A percentile compares a stretch with the other conserved stretches of the same genome.
Evolutionary conservation across 1,139 yeast genomes (phyloP).

Genomic region (Saccharomyces hybrid): DNA sequence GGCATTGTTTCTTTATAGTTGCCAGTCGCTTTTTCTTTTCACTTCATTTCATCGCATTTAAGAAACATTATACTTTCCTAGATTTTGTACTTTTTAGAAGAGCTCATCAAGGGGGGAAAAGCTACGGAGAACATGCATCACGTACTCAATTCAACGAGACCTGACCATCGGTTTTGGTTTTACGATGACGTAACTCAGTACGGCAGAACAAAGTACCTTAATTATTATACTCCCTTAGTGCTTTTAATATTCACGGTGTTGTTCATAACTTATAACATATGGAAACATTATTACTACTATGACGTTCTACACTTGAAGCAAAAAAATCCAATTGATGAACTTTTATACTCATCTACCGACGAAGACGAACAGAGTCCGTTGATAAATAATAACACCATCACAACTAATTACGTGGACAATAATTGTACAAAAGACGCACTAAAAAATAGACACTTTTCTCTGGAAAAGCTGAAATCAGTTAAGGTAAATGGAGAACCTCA

Average conservation of each 20-base stretch:
- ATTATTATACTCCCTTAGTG: slow-evolving; percentile 17
- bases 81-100: not conserved
- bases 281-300: slow-evolving; percentile 11
- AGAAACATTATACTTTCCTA: not conserved
- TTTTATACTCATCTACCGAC: slow-evolving; percentile 1
- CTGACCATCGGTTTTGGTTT: slow-evolving; percentile 29
- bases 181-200: slow-evolving; percentile 34
- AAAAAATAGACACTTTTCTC: slow-evolving; percentile 29
- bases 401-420: not conserved
- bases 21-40: not conserved
- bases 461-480: slow-evolving; percentile 26
- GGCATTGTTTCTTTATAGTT: not conserved
- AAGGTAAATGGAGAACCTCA: slow-evolving; percentile 46
- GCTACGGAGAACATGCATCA: slow-evolving; percentile 25
- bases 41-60: not conserved
- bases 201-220: slow-evolving; percentile 22
- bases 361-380: slow-evolving; percentile 15
- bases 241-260: slow-evolving; percentile 3
- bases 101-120: not conserved
- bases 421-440: slow-evolving; percentile 14
- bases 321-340: slow-evolving; percentile 5
- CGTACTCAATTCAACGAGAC: slow-evolving; percentile 1
- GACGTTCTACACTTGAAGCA: slow-evolving; percentile 9
- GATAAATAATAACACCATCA: slow-evolving; percentile 4
- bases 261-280: slow-evolving; percentile 8